Evolutionary conservation across 495 filamentous ascomycete genomes (phyloP).

Genomic region (Neurospora terricola): DNA sequence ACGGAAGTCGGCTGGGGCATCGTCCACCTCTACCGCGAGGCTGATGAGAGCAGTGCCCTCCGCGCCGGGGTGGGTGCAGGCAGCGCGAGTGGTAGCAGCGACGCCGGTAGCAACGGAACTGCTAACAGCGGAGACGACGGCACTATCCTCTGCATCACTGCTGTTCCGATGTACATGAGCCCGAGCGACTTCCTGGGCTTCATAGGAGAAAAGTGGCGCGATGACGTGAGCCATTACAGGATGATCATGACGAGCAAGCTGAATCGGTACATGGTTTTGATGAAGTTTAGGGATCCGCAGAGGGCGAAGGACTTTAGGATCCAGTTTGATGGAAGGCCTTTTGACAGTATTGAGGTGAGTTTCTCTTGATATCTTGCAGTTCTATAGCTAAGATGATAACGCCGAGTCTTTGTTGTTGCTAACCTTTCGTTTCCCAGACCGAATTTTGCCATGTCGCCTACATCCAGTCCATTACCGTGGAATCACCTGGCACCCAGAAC

Average conservation of each 20-base stretch:
- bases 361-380: background rate
- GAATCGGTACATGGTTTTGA: slow-evolving; percentile 92
- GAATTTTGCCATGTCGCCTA: slow-evolving; percentile 96
- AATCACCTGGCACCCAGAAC: slow-evolving; percentile 25
- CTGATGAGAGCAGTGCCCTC: slow-evolving; percentile 46
- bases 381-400: background rate
- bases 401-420: slow-evolving; percentile 12
- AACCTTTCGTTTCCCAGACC: slow-evolving; percentile 42
- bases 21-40: slow-evolving; percentile 87
- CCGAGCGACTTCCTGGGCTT: slow-evolving; percentile 88
- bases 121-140: slow-evolving; percentile 18
- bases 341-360: slow-evolving; percentile 86
- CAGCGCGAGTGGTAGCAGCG: background rate
- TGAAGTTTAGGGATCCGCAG: slow-evolving; percentile 78
- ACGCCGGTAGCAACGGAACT: slow-evolving; percentile 12
- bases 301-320: slow-evolving; percentile 71
- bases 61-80: slow-evolving; percentile 3
- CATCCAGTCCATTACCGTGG: slow-evolving; percentile 73
- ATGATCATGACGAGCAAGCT: slow-evolving; percentile 84
- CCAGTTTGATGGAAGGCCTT: slow-evolving; percentile 89
- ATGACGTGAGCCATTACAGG: slow-evolving; percentile 85
- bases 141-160: slow-evolving; percentile 87
- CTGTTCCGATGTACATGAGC: slow-evolving; percentile 87
- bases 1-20: slow-evolving; percentile 86
- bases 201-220: slow-evolving; percentile 79